phyloP scores from a whole-genome alignment of 805 yeast genomes.

The Kuraishia cidri region DNA sequence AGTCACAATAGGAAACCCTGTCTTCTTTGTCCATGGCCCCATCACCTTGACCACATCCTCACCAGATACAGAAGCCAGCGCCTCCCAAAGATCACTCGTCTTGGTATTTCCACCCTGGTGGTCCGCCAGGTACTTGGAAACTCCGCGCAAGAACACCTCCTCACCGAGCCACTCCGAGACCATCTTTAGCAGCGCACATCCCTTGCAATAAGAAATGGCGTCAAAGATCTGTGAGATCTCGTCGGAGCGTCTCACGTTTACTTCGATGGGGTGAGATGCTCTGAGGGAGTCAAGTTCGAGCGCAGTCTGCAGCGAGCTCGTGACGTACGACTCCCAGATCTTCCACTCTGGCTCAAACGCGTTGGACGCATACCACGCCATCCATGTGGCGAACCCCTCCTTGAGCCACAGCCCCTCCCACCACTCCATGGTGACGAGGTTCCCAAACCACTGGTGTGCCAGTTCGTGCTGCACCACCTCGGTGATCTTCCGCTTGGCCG shows the following conservation, averaged over 20 bases:
- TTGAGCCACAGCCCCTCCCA: constrained; percentile 90
- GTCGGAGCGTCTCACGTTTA: constrained; percentile 64
- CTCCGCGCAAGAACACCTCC: constrained; percentile 64
- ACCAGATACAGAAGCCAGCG: constrained; percentile 54
- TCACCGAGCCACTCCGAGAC: constrained; percentile 61
- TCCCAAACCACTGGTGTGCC: constrained; percentile 91
- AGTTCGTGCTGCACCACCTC: constrained; percentile 81
- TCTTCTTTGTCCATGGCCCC: constrained; percentile 63
- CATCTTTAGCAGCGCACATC: constrained; percentile 74
- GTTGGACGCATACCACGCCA: constrained; percentile 89
- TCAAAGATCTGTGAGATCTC: constrained; percentile 81
- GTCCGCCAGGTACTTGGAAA: constrained; percentile 54
- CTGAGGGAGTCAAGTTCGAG: constrained; percentile 46
- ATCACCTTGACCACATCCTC: constrained; percentile 49
- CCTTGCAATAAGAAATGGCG: constrained; percentile 72
- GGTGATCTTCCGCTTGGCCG: constrained; percentile 61
- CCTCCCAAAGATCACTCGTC: constrained; percentile 65
- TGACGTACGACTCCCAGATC: constrained; percentile 48
- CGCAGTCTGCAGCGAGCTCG: constrained; percentile 41
- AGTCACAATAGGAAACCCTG: constrained; percentile 64
- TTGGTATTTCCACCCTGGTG: constrained; percentile 65
- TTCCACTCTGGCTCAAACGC: constrained; percentile 74
- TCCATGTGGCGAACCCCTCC: too few species aligned
- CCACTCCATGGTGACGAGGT: constrained; percentile 87
- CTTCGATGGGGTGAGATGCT: constrained; percentile 75